Percentiles rank a stretch among this genome's conserved stretches.
These are phyloP conservation scores for Debaryomyces sp. DNA, from an alignment of 1,139 yeast species.

Conservation along the genomic window DNA sequence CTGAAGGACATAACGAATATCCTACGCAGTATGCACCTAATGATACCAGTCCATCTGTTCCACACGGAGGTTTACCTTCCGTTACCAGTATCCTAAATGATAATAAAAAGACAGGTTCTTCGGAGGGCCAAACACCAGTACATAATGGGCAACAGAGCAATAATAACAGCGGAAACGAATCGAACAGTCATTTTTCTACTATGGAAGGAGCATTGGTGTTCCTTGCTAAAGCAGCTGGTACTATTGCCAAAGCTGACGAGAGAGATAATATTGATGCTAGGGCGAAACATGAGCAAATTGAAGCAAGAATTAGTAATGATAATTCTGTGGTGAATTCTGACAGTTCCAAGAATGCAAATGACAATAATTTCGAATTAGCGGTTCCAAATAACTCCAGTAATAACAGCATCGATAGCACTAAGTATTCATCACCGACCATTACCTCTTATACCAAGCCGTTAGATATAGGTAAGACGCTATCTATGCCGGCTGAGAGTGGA, in stretches of 20 bases:
- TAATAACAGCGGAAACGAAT: slow-evolving; percentile 3
- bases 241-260: slow-evolving; percentile 66
- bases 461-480: slow-evolving; percentile 16
- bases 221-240: slow-evolving; percentile 76
- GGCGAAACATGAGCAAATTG: slow-evolving; percentile 53
- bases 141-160: neutral
- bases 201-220: slow-evolving; percentile 71
- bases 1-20: slow-evolving; percentile 3
- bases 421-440: slow-evolving; percentile 9
- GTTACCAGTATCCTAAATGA: slow-evolving; percentile 7
- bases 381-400: neutral
- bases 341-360: neutral
- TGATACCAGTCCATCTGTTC: neutral
- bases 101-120: neutral
- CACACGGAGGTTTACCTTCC: neutral
- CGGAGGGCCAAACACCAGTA: neutral
- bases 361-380: neutral
- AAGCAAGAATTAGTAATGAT: slow-evolving; percentile 17
- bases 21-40: neutral
- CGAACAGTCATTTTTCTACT: slow-evolving; percentile 39
- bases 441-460: slow-evolving; percentile 20
- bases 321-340: slow-evolving; percentile 2
- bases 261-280: slow-evolving; percentile 70
- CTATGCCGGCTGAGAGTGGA: slow-evolving; percentile 42
- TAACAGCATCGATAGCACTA: neutral